Conservation (phyloP, 371 early-diverging fungal species). For the Mortierella sp. region DNA sequence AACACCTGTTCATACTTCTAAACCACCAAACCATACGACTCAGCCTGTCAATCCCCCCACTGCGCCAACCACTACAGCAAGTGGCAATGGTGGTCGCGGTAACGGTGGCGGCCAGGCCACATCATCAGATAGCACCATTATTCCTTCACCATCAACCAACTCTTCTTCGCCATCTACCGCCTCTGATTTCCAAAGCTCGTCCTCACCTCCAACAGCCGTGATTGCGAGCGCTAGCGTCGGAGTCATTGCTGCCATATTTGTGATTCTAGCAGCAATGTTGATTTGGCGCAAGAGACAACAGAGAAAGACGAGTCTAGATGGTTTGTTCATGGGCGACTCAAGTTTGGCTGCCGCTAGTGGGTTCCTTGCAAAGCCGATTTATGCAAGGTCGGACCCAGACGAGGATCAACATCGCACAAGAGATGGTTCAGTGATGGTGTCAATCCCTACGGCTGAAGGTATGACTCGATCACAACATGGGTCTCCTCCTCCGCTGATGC, state of each 20-base stretch:
- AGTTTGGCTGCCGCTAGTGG: constrained; percentile 32
- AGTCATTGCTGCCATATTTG: constrained; percentile 13
- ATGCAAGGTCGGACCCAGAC: constrained; percentile 6
- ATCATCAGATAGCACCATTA: background rate
- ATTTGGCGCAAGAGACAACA: constrained; percentile 41
- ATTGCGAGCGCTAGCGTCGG: constrained; percentile 21
- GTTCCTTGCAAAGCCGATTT: constrained; percentile 3
- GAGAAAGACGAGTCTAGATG: constrained; percentile 4
- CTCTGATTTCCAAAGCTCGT: constrained; percentile 18
- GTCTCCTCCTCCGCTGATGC: background rate
- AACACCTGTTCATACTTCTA: background rate
- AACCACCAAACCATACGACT: background rate
- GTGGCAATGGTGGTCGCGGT: constrained; percentile 1
- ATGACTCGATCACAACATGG: background rate
- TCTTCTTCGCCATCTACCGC: background rate
- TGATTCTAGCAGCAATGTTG: constrained; percentile 25
- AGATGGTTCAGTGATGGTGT: background rate
- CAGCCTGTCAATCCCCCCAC: background rate
- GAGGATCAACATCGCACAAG: background rate
- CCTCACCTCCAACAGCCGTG: constrained; percentile 1
- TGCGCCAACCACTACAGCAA: background rate
- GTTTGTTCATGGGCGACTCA: constrained; percentile 14
- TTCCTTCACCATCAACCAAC: background rate
- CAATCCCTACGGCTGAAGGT: background rate
- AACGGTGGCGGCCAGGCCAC: background rate